Evolutionary conservation across 305 asterid genomes (phyloP), one percentile per base, ranked within the genome.

Genomic region (Fraxinus albicans): DNA sequence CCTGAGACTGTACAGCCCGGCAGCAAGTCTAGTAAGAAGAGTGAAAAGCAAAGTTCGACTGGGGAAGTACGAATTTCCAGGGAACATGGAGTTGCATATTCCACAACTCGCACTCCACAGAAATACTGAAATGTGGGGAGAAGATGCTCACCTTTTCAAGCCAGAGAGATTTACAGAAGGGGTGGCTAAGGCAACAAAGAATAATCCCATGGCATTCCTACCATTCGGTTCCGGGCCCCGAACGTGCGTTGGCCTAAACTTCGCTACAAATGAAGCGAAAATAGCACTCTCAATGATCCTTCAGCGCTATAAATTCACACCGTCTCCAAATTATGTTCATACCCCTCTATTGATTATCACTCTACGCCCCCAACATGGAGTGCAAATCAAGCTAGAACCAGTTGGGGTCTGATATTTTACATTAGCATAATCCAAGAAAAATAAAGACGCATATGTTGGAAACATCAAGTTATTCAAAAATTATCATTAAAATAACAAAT

Each of bases 151-250:
- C 25, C 82, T 88, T 7, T 91, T 89, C 86, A 88, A 86, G 44
- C 95, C 94, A 9, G 91, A 91, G 69, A 81, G 96, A 81, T 93
- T 92, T 76, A 85, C 86, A 53, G 85, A 86, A 70, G 97, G 97
- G 67, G 81, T 89, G 0, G 93, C 92, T n/a, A 76, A 80, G 60
- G 97, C 94, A 0, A 87, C 94, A 2, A 83, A 74, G 47, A 80
- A 87, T 65, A 88, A 85, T 70, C 77, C 92, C 1, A 79, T 77
- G 85, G 94, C 90, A 9, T 93, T 85, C 84, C 74, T 90, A 21
- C 90, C 93, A 0, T 93, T 93, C 8, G 92, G 97, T 0, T 84
- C 72, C 8, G 97, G 95, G 4, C 94, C 91, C 2, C 81, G 93
- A 82, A 88, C 88, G 1, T 93, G 97, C 29, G 89, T 90, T 0